Base-by-base conservation (phyloP, 768 basidiomycete genomes). In the Boletus sp. region DNA sequence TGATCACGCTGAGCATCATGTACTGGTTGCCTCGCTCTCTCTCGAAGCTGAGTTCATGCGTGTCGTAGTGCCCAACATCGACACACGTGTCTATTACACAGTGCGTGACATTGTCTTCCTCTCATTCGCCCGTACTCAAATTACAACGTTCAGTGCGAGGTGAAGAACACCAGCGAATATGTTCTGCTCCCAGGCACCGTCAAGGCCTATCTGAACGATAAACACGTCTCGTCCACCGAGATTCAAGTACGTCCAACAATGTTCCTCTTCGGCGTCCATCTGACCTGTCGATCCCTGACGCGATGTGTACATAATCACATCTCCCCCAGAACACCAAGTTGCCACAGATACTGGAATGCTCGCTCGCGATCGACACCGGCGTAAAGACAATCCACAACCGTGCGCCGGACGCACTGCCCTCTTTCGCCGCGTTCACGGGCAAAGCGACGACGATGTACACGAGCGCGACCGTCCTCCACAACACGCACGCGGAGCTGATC, bases 191-290 rank as follows among this genome's bases (percentile, higher is more conserved):
- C 70, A 5, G 72, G 73, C n/a, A 63, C 52, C 1, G 58, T 68
- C 36, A 70, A 71, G 33, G 47, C 63, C 4, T 70, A 65, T 56
- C 41, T 71, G 52, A 68, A 73, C 59, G 64, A 66, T 14, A 67
- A 47, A 36, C 63, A 65, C 9, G 63, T 73, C 41, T 71, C 73
- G 28, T 67, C 67, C 30, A 54, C 56, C 5, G 47, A 60, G 2
- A 62, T 73, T 24, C 50, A 32, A 15, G 66, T 24, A 52, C 36
- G 64, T 69, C 32, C 15, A n/a, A 17, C 4, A 7, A n/a, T 32
- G 2, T 28, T n/a, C 29, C 24, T 29, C 8, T 14, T 5, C 8
- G 46, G 12, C 15, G 4, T 14, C 10, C 46, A 37, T 30, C 36
- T 18, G 12, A 46, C 18, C 18, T 9, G 10, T 28, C 15, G 4